Base-by-base conservation (phyloP, 345 rosid genomes). In the Citrus hindsii region DNA sequence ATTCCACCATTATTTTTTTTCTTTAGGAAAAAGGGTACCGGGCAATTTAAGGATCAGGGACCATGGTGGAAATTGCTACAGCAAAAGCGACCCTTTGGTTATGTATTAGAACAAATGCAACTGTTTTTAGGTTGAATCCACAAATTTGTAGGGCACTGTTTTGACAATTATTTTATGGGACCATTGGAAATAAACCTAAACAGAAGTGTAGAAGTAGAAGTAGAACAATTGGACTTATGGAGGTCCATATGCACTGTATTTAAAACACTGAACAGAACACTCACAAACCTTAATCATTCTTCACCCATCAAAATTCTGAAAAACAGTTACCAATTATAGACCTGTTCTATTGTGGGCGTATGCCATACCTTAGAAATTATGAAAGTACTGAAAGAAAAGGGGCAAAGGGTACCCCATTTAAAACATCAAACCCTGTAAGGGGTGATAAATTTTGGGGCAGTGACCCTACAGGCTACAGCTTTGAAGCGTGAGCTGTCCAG, bases 381-480 rank as follows among this genome's bases (percentile, higher is more conserved):
- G 77, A 24, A 68, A n/a, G 72, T 13, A 67, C 74, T 79, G 68
- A 63, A 64, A 56, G 69, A 81, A 67, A 37, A 1, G 4, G n/a
- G 16, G 12, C 4, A 7, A 64, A 56, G 66, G 78, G 71, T 46
- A 48, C 80, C 71, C 66, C 70, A 24, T n/a, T 35, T 32, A 30
- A 13, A 2, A 13, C 51, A 40, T 64, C 56, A 61, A 38, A 74
- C 22, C 60, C 60, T 6, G 16, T 35, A 75, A 60, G 76, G 77
- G 56, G 56, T 13, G 66, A 61, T 13, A 25, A 75, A 82, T 75
- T 81, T 67, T 51, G 65, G 82, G 72, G 60, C 67, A 55, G 22
- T 27, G 79, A 71, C 84, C 84, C 84, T 69, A 74, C 83, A 22
- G 22, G 79, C 84, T 69, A 76, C 83, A 22, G 22, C 81, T 77